These are phyloP conservation scores for Otatea glauca DNA, from an alignment of 176 grass and related monocot genomes.

Conservation along the genomic window DNA sequence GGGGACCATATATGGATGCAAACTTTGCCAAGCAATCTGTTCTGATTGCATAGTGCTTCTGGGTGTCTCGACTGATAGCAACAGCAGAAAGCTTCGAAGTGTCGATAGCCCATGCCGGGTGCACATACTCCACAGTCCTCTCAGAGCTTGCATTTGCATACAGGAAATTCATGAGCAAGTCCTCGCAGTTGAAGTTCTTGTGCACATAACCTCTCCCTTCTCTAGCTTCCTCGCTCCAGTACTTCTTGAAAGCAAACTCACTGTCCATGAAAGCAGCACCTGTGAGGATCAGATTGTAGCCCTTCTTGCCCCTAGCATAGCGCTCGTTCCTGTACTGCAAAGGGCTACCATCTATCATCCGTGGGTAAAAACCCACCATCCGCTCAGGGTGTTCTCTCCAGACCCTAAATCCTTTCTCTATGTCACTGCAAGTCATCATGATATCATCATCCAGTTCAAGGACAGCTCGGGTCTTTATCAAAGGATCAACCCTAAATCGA, in stretches of 20 bases:
- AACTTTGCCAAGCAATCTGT: constrained; percentile 88
- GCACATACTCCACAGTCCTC: constrained; percentile 88
- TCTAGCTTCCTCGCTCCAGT: constrained; percentile 85
- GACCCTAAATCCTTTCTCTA: constrained; percentile 93
- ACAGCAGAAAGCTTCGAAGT: constrained; percentile 91
- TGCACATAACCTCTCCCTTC: constrained; percentile 80
- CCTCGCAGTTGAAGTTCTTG: constrained; percentile 95
- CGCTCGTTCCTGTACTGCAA: constrained; percentile 83
- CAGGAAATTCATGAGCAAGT: constrained; percentile 92
- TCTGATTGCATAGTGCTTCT: constrained; percentile 78
- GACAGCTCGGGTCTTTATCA: constrained; percentile 91
- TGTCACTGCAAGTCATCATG: constrained; percentile 97
- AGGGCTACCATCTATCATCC: constrained; percentile 79
- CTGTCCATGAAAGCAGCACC: constrained; percentile 97
- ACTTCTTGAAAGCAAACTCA: constrained; percentile 79
- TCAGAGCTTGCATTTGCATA: constrained; percentile 69
- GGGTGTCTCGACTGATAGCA: constrained; percentile 88
- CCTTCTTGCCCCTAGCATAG: constrained; percentile 85
- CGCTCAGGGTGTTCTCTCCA: constrained; percentile 93
- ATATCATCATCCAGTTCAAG: constrained; percentile 97
- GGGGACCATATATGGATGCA: constrained; percentile 66
- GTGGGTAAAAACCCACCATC: constrained; percentile 91
- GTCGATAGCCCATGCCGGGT: constrained; percentile 97
- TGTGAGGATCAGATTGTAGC: constrained; percentile 92
- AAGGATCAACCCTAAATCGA: constrained; percentile 78